phyloP scores from a whole-genome alignment of 345 rosid genomes.

The Odontarrhena argentea region DNA sequence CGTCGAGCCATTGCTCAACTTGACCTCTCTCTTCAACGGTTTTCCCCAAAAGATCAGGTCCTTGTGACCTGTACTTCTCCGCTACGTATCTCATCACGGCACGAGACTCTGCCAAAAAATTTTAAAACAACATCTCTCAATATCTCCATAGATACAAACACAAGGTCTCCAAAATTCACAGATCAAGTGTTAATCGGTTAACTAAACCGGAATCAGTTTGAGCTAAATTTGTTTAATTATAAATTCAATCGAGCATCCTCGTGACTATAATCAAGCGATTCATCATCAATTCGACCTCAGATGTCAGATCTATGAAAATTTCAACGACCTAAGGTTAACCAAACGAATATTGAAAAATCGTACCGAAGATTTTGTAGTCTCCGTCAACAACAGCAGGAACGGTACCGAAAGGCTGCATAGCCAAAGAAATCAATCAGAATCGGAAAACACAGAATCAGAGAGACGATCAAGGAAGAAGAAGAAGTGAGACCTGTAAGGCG shows the following conservation, averaged over 20 bases:
- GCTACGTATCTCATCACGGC: slow-evolving; percentile 73
- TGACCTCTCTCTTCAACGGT: slow-evolving; percentile 47
- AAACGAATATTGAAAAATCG: neutral
- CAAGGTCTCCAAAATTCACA: neutral
- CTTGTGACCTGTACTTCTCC: slow-evolving; percentile 58
- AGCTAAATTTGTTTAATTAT: neutral
- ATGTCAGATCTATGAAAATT: neutral
- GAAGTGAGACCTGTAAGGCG: slow-evolving; percentile 53
- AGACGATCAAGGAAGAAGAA: neutral
- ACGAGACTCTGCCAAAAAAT: slow-evolving; percentile 54
- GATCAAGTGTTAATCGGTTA: neutral
- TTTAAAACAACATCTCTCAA: neutral
- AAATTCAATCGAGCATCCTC: too few relatives aligned
- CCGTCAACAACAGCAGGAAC: slow-evolving; percentile 74
- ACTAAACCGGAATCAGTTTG: neutral
- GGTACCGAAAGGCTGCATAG: slow-evolving; percentile 66
- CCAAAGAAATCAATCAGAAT: slow-evolving; percentile 16
- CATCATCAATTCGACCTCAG: neutral
- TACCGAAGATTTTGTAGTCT: slow-evolving; percentile 67
- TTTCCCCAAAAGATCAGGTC: slow-evolving; percentile 45
- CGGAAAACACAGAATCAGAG: neutral
- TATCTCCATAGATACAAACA: slow-evolving; percentile 3
- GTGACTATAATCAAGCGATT: neutral
- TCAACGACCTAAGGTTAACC: neutral
- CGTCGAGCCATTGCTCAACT: slow-evolving; percentile 74